Conservation (phyloP, 306 rosid genomes). For the Corylus heterophylla region DNA sequence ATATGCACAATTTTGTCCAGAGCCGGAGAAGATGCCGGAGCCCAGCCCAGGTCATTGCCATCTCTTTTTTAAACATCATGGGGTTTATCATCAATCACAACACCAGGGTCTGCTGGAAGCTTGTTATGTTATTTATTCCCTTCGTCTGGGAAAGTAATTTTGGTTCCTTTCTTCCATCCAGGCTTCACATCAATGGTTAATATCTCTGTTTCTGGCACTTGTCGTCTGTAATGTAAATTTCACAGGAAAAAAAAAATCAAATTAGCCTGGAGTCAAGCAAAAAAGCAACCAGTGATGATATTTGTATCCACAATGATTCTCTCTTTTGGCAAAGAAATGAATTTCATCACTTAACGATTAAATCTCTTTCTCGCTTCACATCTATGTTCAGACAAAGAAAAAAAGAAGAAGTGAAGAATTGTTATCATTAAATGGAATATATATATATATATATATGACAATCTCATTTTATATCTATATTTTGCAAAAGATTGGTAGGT, state of each 20-base stretch:
- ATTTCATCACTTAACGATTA: too few species aligned
- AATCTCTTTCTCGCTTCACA: background rate
- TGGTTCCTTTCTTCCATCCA: slow-evolving; percentile 97
- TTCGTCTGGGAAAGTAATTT: slow-evolving; percentile 89
- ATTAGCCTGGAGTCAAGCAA: background rate
- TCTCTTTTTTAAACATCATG: slow-evolving; percentile 72
- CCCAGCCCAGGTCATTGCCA: background rate
- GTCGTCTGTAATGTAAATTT: slow-evolving; percentile 40
- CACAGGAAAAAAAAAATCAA: background rate
- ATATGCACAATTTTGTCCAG: too few species aligned
- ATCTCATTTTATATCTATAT: background rate
- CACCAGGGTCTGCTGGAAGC: slow-evolving; percentile 75
- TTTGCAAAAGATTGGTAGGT: background rate
- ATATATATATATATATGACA: background rate
- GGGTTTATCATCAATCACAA: slow-evolving; percentile 93
- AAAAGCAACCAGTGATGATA: background rate
- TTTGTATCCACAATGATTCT: background rate
- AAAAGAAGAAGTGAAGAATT: background rate
- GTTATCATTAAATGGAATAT: background rate
- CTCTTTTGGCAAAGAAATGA: background rate
- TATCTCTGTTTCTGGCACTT: slow-evolving; percentile 70
- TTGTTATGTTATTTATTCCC: slow-evolving; percentile 79
- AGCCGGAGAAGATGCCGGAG: too few species aligned
- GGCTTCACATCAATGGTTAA: slow-evolving; percentile 82
- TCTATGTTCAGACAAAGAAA: background rate